Base-by-base conservation (phyloP, 163 green algal species). In the Chloroidium sp. region DNA sequence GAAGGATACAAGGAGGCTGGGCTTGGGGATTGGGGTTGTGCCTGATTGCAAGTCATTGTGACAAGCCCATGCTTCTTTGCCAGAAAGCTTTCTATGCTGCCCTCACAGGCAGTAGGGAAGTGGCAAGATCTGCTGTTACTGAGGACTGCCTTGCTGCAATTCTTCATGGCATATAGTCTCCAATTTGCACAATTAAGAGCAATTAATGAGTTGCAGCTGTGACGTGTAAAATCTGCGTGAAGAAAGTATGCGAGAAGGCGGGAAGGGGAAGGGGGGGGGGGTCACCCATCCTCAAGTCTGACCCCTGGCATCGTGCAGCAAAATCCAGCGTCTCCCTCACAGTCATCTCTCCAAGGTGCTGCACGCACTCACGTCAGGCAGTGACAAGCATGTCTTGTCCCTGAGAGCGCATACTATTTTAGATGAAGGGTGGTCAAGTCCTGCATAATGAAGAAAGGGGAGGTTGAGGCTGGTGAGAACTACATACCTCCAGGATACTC, bases 311-410 rank as follows among this genome's bases (percentile, higher is more conserved):
- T 62, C 86, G 82, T 0, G 88, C 87, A 0, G 88, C 82, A 80
- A 97, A 97, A 82, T 91, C 86, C 0, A 97, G 79, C 1, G 93
- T 97, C 85, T 97, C 93, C 0, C 88, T 82, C 59, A 97, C 93
- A 8, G 92, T 97, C 79, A 97, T 81, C 89, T 96, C 91, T 8
- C 85, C 85, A 59, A 94, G 90, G 87, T 97, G 92, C 60, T 72
- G 64, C 64, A 36, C 36, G 36, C 36, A 36, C 36, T 36, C 36
- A 36, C 36, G 36, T 36, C 36, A 36, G 36, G 36, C 36, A 36
- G 36, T 36, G 36, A 36, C 36, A 36, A 10, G 64, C 6, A 36
- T 36, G 36, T 36, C 14, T 61, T 4, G 8, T 13, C 14, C 74
- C 36, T 59, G 74, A 12, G 1, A 59, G 14, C 1, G 58, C 4